phyloP scores from a whole-genome alignment of 257 asterid species.

The Gentiana straminea region DNA sequence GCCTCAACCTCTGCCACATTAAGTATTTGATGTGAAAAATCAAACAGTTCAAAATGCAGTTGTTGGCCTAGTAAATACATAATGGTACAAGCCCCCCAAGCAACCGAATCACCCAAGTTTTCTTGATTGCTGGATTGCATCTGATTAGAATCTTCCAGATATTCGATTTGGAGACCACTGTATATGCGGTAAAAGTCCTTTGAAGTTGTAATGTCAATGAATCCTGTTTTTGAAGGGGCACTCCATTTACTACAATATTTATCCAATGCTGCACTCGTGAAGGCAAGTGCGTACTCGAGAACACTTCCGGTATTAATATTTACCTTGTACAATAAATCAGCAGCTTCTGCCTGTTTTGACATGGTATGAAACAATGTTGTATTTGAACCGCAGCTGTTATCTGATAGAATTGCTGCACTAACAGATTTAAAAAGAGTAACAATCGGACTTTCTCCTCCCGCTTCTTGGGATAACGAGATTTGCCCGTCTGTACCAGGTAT shows the following conservation, averaged over 20 bases:
- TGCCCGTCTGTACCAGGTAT: conserved; percentile 92
- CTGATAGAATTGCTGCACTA: conserved; percentile 49
- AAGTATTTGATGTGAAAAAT: conserved; percentile 95
- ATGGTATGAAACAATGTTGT: conserved; percentile 61
- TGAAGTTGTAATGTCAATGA: conserved; percentile 89
- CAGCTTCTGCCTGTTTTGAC: conserved; percentile 98
- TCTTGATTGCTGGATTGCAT: conserved; percentile 56
- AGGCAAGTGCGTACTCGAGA: conserved; percentile 94
- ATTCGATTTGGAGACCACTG: conserved; percentile 92
- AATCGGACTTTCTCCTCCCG: conserved; percentile 73
- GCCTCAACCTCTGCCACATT: conserved; percentile 89
- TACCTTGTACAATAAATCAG: conserved; percentile 89
- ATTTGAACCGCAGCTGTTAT: conserved; percentile 42
- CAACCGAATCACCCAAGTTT: conserved; percentile 83
- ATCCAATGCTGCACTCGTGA: conserved; percentile 92
- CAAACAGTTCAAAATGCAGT: conserved; percentile 83
- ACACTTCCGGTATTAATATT: conserved; percentile 92
- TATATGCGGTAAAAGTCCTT: conserved; percentile 90
- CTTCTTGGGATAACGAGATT: conserved; percentile 54
- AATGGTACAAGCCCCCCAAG: conserved; percentile 98
- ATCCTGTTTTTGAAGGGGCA: conserved; percentile 83
- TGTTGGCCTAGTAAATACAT: conserved; percentile 94
- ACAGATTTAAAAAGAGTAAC: conserved; percentile 74
- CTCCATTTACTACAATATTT: conserved; percentile 96
- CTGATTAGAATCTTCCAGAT: conserved; percentile 55